Conservation (phyloP, 495 filamentous ascomycete genomes). For the Penicillium silybi region DNA sequence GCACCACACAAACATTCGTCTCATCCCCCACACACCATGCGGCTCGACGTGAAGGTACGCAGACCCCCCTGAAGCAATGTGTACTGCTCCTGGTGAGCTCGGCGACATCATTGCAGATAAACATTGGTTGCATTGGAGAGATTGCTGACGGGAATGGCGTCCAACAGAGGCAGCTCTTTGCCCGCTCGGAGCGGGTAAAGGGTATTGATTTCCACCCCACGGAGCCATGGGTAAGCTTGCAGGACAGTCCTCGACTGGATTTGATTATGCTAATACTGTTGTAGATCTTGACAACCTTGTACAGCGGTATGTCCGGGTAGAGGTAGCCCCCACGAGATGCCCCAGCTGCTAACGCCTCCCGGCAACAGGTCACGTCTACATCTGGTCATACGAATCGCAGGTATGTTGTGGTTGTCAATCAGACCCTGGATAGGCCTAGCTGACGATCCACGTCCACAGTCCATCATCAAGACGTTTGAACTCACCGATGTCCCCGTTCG, state of each 20-base stretch:
- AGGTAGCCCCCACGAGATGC: neutral
- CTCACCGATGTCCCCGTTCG: constrained; percentile 97
- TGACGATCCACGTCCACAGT: constrained; percentile 34
- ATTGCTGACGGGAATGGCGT: constrained; percentile 18
- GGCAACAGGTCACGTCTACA: constrained; percentile 83
- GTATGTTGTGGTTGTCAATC: constrained; percentile 28
- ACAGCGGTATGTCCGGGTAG: constrained; percentile 66
- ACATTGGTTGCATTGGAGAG: constrained; percentile 10
- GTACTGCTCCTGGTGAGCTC: neutral
- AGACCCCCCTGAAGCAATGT: constrained; percentile 12
- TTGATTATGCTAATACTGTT: constrained; percentile 23
- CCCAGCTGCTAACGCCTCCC: constrained; percentile 23
- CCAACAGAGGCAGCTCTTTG: constrained; percentile 71
- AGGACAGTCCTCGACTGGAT: neutral
- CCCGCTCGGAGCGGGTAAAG: constrained; percentile 87
- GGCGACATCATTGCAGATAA: constrained; percentile 19
- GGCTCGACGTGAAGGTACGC: constrained; percentile 87
- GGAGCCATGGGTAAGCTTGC: constrained; percentile 73
- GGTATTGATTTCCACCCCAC: constrained; percentile 96
- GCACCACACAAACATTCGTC: constrained; percentile 36
- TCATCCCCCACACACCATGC: constrained; percentile 60
- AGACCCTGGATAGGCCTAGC: neutral
- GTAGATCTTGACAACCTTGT: constrained; percentile 87
- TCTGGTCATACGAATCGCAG: constrained; percentile 98
- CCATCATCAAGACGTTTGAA: constrained; percentile 98